Evolutionary conservation across 257 asterid genomes (phyloP).

Genomic region (Knoxia roxburghii): DNA sequence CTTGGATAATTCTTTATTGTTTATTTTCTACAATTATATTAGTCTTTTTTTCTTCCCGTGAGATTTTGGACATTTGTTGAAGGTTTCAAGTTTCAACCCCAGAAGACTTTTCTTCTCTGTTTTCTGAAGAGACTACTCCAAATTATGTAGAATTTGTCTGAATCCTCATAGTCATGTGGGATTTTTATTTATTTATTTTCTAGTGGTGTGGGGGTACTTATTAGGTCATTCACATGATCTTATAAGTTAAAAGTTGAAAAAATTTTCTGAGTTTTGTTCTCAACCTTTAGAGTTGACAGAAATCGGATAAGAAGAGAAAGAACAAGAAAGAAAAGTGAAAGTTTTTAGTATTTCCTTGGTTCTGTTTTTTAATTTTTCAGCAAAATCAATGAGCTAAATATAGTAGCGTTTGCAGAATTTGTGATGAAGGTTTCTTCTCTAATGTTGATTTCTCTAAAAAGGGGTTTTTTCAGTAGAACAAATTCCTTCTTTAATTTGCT

Average conservation of each 20-base stretch:
- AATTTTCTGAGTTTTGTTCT: too few relatives aligned
- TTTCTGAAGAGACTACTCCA: neutral
- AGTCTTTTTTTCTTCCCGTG: neutral
- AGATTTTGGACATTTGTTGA: neutral
- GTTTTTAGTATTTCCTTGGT: neutral
- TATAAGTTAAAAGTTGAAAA: neutral
- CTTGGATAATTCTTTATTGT: too few relatives aligned
- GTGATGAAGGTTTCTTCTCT: too few relatives aligned
- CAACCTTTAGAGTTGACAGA: neutral
- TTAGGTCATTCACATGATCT: neutral
- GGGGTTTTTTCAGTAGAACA: too few relatives aligned
- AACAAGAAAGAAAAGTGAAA: neutral
- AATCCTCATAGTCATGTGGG: neutral
- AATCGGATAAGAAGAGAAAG: neutral
- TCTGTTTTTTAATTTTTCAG: neutral
- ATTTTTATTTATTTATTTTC: neutral
- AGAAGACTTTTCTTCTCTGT: neutral
- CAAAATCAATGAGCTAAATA: neutral
- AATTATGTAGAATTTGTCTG: neutral
- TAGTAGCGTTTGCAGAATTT: neutral
- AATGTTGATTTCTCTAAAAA: too few relatives aligned
- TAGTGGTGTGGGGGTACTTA: too few relatives aligned
- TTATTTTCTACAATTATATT: neutral
- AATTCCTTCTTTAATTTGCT: too few relatives aligned
- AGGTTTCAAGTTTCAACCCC: neutral